Percentiles rank a stretch among this genome's conserved stretches.
These are phyloP conservation scores for Termitomyces sp. DNA, from an alignment of 768 basidiomycete genomes.

Conservation along the genomic window DNA sequence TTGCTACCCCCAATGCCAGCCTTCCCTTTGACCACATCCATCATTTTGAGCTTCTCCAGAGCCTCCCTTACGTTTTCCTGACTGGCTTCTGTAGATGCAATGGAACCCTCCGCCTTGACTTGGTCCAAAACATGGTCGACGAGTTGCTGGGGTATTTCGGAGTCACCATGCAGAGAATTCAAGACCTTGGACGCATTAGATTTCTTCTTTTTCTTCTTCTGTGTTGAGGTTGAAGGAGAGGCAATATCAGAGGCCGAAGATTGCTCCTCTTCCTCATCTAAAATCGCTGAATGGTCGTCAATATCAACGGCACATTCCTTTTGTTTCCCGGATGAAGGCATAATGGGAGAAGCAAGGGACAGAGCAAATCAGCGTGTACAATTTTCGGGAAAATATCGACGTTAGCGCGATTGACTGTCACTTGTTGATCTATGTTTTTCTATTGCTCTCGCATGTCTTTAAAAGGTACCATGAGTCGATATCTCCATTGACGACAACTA, in stretches of 20 bases:
- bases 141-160: constrained; percentile 55
- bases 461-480: no score
- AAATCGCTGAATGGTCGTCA: constrained; percentile 31
- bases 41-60: constrained; percentile 75
- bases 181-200: constrained; percentile 59
- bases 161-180: constrained; percentile 43
- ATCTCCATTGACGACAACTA: background rate
- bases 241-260: constrained; percentile 23
- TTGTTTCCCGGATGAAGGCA: constrained; percentile 37
- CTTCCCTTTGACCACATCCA: constrained; percentile 84
- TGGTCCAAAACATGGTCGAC: constrained; percentile 66
- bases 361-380: background rate
- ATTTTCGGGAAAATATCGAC: background rate
- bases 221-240: constrained; percentile 38
- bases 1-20: constrained; percentile 70
- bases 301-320: constrained; percentile 39
- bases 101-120: constrained; percentile 57
- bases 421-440: constrained; percentile 3
- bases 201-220: constrained; percentile 87
- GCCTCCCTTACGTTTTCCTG: constrained; percentile 65
- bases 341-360: constrained; percentile 3
- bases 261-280: constrained; percentile 26
- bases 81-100: constrained; percentile 42
- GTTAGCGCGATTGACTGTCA: background rate
- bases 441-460: background rate